Conservation (phyloP, 805 yeast species). For the Wickerhamiella azymoides region DNA sequence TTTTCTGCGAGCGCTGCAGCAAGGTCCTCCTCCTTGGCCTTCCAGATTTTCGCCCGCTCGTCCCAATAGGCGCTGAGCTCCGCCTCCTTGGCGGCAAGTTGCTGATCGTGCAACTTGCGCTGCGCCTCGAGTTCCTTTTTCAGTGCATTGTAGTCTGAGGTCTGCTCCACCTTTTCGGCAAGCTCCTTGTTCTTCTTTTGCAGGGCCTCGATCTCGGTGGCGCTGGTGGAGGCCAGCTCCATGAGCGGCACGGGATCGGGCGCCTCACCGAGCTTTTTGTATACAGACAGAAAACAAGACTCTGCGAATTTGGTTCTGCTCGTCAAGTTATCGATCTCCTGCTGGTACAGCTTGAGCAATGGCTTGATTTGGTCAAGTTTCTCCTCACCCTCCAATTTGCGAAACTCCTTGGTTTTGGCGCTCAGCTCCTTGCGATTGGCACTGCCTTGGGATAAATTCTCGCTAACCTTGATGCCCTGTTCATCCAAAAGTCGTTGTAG, state of each 20-base stretch:
- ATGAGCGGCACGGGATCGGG: conserved; percentile 85
- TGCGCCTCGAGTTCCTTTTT: conserved; percentile 47
- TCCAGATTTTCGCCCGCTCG: conserved; percentile 64
- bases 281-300: conserved; percentile 54
- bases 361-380: conserved; percentile 52
- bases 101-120: conserved; percentile 39
- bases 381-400: conserved; percentile 51
- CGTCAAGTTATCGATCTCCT: conserved; percentile 74
- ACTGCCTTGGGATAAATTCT: conserved; percentile 52
- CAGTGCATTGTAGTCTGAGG: conserved; percentile 68
- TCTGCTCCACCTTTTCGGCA: conserved; percentile 42
- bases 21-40: conserved; percentile 37
- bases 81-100: conserved; percentile 56
- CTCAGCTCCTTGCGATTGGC: conserved; percentile 66
- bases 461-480: conserved; percentile 59
- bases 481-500: conserved; percentile 63
- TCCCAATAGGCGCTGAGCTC: conserved; percentile 55
- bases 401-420: conserved; percentile 70
- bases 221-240: conserved; percentile 35
- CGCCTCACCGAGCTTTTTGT: conserved; percentile 68
- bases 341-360: conserved; percentile 66
- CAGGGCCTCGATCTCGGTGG: conserved; percentile 32
- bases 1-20: conserved; percentile 49
- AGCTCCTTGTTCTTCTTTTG: conserved; percentile 30
- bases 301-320: conserved; percentile 66